Percentiles rank a stretch among this genome's conserved stretches.
These are phyloP conservation scores for Wickerhamomyces bisporus DNA, from an alignment of 805 yeast species.

Conservation along the genomic window DNA sequence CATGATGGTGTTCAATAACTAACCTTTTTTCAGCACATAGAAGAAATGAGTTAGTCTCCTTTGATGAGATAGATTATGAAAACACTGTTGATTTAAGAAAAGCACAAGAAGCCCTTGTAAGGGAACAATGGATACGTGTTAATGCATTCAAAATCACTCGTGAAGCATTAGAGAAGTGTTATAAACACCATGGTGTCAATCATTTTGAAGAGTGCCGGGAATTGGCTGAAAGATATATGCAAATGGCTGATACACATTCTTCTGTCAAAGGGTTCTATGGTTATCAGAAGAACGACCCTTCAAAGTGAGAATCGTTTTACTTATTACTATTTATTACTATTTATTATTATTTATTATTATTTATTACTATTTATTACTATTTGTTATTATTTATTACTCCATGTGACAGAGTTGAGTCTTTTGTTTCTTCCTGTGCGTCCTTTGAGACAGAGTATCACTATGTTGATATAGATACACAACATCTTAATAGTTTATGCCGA, in stretches of 20 bases:
- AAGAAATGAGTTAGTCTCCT: conserved; percentile 70
- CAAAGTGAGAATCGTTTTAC: conserved; percentile 39
- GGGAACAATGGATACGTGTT: conserved; percentile 76
- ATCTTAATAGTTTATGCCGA: no score
- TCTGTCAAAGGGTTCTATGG: conserved; percentile 71
- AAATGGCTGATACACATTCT: conserved; percentile 60
- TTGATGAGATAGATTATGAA: conserved; percentile 76
- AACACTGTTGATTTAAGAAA: conserved; percentile 54
- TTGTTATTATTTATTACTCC: neutral
- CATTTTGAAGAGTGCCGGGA: conserved; percentile 77
- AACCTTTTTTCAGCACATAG: conserved; percentile 37
- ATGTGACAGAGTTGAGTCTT: no score
- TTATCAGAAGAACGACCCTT: conserved; percentile 86
- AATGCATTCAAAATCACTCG: conserved; percentile 64
- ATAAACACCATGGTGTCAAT: conserved; percentile 55
- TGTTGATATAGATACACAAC: no score
- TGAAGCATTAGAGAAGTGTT: conserved; percentile 72
- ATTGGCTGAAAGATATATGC: conserved; percentile 68
- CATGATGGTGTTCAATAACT: no score
- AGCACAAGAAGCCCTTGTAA: conserved; percentile 73
- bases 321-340: neutral
- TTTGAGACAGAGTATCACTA: no score
- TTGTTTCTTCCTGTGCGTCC: no score
- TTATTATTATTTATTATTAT: neutral
- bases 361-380: neutral